A percentile compares a stretch with the other conserved stretches of the same genome.
These are phyloP conservation scores for Umbelopsis sp. DNA, from an alignment of 192 early-diverging fungal genomes.

Conservation along the genomic window DNA sequence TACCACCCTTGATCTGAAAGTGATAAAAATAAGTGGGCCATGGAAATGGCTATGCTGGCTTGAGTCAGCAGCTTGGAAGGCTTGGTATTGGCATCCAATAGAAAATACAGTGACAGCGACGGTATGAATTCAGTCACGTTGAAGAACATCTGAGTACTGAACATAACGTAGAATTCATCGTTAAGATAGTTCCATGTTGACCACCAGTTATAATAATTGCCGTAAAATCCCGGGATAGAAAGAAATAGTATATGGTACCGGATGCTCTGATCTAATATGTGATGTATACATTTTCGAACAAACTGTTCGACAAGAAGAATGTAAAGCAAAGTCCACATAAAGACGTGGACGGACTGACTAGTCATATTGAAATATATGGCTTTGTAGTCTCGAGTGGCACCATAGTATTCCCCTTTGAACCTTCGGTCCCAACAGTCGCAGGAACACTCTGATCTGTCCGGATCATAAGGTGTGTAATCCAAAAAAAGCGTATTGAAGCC, in stretches of 20 bases:
- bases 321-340: slow-evolving; percentile 18
- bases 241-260: slow-evolving; percentile 4
- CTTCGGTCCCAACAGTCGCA: slow-evolving; percentile 29
- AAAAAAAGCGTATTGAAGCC: slow-evolving; percentile 18
- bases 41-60: not conserved
- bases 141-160: slow-evolving; percentile 25
- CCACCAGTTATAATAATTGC: slow-evolving; percentile 28
- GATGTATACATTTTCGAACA: not conserved
- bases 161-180: slow-evolving; percentile 17
- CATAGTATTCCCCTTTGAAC: slow-evolving; percentile 24
- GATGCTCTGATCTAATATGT: not conserved
- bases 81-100: slow-evolving; percentile 8
- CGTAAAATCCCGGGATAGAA: slow-evolving; percentile 8
- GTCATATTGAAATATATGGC: slow-evolving; percentile 28
- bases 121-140: slow-evolving; percentile 23
- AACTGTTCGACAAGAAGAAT: slow-evolving; percentile 14
- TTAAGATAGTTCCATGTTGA: slow-evolving; percentile 26
- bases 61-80: slow-evolving; percentile 2
- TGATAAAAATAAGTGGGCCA: slow-evolving; percentile 15
- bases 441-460: not conserved
- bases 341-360: not conserved
- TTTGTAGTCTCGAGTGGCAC: not conserved
- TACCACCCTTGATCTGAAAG: slow-evolving; percentile 26
- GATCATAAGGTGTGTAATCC: not conserved
- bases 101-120: slow-evolving; percentile 8